phyloP scores from a whole-genome alignment of 768 basidiomycete genomes.

The Gloeophyllum trabeum region DNA sequence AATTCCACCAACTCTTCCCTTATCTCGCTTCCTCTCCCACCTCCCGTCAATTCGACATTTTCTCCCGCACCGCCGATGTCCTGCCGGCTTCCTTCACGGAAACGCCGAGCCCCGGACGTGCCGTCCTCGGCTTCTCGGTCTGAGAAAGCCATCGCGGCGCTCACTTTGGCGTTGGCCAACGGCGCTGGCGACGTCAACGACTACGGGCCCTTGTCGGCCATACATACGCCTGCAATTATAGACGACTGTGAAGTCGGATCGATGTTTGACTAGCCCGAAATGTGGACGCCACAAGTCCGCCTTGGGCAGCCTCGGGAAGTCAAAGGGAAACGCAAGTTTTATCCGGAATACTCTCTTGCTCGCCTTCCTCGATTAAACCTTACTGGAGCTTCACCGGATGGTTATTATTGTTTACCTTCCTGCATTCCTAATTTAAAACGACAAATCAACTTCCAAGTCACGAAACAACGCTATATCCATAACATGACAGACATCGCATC shows the following conservation, averaged over 20 bases:
- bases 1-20: constrained; percentile 28
- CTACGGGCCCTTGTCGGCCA: constrained; percentile 34
- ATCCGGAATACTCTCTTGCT: too few relatives aligned
- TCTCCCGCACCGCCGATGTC: constrained; percentile 1
- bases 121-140: constrained; percentile 29
- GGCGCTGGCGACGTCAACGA: constrained; percentile 52
- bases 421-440: too few relatives aligned
- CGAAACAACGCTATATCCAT: too few relatives aligned
- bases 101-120: constrained; percentile 3
- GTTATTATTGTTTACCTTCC: too few relatives aligned
- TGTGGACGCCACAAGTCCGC: too few relatives aligned
- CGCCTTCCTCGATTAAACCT: too few relatives aligned
- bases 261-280: constrained; percentile 30
- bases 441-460: too few relatives aligned
- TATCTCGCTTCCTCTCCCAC: constrained; percentile 21
- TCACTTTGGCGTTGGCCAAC: constrained; percentile 49
- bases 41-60: constrained; percentile 1
- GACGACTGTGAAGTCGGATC: constrained; percentile 44
- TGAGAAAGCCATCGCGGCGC: constrained; percentile 50
- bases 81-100: neutral
- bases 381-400: too few relatives aligned
- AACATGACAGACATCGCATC: too few relatives aligned
- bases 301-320: too few relatives aligned
- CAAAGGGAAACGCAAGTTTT: too few relatives aligned
- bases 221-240: constrained; percentile 18